Conservation (phyloP, 164 flowering plant genomes). For the Protea cynaroides region DNA sequence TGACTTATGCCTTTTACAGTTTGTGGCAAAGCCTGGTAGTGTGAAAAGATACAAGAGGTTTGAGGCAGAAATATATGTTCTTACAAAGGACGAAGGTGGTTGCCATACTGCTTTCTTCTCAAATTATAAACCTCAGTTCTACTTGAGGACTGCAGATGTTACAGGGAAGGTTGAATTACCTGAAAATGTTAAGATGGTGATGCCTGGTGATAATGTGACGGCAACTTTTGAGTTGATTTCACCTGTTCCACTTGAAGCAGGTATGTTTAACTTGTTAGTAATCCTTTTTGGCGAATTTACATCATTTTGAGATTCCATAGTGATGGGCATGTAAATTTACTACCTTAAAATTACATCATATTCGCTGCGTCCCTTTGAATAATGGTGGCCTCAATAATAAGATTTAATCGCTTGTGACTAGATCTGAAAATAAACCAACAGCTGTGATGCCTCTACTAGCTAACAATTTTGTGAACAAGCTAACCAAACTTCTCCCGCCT, state of each 20-base stretch:
- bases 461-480: background rate
- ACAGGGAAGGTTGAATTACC: conserved; percentile 94
- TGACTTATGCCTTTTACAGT: conserved; percentile 34
- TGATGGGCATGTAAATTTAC: background rate
- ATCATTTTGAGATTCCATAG: background rate
- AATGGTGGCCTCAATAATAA: too few relatives aligned
- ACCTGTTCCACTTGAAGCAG: conserved; percentile 87
- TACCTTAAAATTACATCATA: background rate
- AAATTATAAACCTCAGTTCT: conserved; percentile 93
- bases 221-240: conserved; percentile 80
- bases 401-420: too few relatives aligned
- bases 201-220: conserved; percentile 99
- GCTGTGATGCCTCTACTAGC: background rate
- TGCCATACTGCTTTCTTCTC: conserved; percentile 94
- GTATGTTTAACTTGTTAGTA: conserved; percentile 22
- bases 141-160: conserved; percentile 92
- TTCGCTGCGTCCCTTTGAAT: background rate
- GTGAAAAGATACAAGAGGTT: conserved; percentile 76
- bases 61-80: conserved; percentile 94
- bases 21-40: conserved; percentile 77
- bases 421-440: background rate
- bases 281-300: background rate
- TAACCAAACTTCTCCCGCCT: background rate
- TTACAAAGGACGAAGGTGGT: conserved; percentile 98
- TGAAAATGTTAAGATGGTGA: conserved; percentile 95